These are phyloP conservation scores for Oryza meridionalis DNA, from an alignment of 176 grass and related monocot species.

Conservation along the genomic window DNA sequence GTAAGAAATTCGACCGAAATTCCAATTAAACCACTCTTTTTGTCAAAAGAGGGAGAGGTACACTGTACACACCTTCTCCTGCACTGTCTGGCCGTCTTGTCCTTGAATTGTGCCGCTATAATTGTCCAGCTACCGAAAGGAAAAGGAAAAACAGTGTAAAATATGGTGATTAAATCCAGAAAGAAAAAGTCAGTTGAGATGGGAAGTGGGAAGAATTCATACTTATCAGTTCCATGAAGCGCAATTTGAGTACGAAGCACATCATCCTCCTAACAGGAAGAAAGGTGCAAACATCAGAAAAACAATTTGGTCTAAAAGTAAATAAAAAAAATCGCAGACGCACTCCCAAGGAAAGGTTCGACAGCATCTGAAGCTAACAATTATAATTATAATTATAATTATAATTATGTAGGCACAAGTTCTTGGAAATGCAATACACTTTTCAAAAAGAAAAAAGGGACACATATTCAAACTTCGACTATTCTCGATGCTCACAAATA, in stretches of 20 bases:
- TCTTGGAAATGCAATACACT: too few species aligned
- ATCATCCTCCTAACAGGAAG: conserved; percentile 72
- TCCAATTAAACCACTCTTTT: neutral
- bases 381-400: too few species aligned
- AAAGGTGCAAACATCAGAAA: conserved; percentile 36
- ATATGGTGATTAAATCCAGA: neutral
- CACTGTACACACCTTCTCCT: conserved; percentile 73
- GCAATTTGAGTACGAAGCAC: conserved; percentile 84
- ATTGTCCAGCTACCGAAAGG: conserved; percentile 69
- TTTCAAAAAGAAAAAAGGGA: too few species aligned
- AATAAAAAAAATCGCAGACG: conserved; percentile 5
- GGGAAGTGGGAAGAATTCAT: conserved; percentile 27
- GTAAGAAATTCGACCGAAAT: neutral
- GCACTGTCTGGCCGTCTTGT: conserved; percentile 93
- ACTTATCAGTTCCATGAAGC: conserved; percentile 85
- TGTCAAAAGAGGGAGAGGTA: neutral
- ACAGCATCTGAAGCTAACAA: neutral
- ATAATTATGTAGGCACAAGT: too few species aligned
- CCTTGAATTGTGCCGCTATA: conserved; percentile 86
- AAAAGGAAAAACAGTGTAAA: conserved; percentile 21
- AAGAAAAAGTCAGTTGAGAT: neutral
- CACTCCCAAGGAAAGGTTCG: neutral
- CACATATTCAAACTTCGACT: too few species aligned
- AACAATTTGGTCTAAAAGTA: neutral
- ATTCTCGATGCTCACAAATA: too few species aligned